Percentiles rank a stretch among this genome's conserved stretches.
Conservation (phyloP, 2,329 filamentous ascomycete genomes). For the Diaporthe sp. region DNA sequence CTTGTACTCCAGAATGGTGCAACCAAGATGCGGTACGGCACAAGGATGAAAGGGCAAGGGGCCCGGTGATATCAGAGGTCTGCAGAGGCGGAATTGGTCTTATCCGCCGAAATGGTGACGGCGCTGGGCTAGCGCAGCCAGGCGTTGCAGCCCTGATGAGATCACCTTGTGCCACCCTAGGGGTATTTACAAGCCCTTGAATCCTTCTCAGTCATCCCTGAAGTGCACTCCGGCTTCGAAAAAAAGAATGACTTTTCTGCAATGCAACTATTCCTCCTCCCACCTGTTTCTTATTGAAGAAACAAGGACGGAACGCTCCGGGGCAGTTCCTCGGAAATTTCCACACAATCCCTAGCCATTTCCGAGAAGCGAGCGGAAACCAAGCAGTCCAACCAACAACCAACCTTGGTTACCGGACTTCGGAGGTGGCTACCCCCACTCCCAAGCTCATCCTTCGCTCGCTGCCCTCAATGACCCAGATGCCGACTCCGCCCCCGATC, state of each 20-base stretch:
- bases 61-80: not conserved
- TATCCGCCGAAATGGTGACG: conserved; percentile 13
- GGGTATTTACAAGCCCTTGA: conserved; percentile 3
- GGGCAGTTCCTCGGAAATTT: not conserved
- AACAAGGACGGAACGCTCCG: not conserved
- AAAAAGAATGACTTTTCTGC: not conserved
- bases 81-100: conserved; percentile 3
- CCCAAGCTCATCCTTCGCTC: conserved; percentile 17
- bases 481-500: conserved; percentile 4
- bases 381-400: not conserved
- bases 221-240: not conserved
- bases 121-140: not conserved
- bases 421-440: conserved; percentile 14
- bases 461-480: conserved; percentile 6
- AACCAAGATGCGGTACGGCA: not conserved
- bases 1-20: not conserved
- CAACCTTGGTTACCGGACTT: not conserved
- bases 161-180: conserved; percentile 1
- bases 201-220: conserved; percentile 19
- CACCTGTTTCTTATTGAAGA: not conserved
- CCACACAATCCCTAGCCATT: not conserved
- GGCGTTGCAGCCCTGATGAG: not conserved
- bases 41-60: not conserved
- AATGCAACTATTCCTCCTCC: not conserved
- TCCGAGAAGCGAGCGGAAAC: conserved; percentile 12